phyloP scores from a whole-genome alignment of 139 green algal genomes.

The Picochlorum sp. region DNA sequence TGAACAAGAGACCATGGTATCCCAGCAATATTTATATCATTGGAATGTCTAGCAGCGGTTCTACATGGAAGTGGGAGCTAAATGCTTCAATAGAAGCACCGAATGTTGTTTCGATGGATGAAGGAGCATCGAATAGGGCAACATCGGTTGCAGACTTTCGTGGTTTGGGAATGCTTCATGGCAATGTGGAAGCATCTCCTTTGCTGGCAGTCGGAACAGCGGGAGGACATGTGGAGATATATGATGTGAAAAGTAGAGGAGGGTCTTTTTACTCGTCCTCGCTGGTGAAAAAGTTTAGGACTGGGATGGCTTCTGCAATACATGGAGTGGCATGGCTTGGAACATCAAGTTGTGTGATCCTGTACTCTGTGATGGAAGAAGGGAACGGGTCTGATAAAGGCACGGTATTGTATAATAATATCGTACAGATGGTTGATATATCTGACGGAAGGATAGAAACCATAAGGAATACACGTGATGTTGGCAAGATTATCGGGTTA shows the following conservation, averaged over 20 bases:
- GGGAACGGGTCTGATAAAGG: conserved; percentile 19
- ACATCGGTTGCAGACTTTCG: background rate
- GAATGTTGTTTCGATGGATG: background rate
- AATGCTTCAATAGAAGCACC: background rate
- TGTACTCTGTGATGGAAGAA: conserved; percentile 40
- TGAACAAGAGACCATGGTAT: background rate
- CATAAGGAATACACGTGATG: conserved; percentile 38
- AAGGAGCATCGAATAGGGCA: background rate
- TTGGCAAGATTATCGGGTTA: conserved; percentile 45
- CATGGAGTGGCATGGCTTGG: conserved; percentile 65
- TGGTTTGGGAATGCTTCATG: background rate
- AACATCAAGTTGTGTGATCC: conserved; percentile 31
- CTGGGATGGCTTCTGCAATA: background rate
- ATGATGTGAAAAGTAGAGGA: background rate
- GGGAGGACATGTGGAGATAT: background rate
- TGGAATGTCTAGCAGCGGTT: background rate
- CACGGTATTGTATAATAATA: conserved; percentile 15
- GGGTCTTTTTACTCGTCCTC: background rate
- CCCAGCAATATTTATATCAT: background rate
- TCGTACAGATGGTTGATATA: background rate
- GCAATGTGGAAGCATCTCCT: background rate
- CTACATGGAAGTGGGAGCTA: background rate
- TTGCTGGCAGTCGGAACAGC: background rate
- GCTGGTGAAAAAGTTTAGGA: background rate
- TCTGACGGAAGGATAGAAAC: conserved; percentile 9